These are phyloP conservation scores for Lepiota brunneoincarnata DNA, from an alignment of 768 basidiomycete species.

Conservation along the genomic window DNA sequence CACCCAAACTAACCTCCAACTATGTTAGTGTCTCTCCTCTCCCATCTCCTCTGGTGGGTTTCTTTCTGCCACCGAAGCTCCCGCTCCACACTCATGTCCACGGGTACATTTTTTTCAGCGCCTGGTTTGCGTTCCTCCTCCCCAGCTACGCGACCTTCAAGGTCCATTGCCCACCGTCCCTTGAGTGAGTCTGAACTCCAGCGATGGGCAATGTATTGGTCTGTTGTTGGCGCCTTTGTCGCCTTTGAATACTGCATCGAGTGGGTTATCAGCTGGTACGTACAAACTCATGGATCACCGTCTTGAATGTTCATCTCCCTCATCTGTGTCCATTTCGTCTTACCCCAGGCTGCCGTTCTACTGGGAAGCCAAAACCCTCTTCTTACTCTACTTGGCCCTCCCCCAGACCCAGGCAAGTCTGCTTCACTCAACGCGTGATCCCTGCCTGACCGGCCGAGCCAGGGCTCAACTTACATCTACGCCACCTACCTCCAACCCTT, in stretches of 20 bases:
- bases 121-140: slow-evolving; percentile 69
- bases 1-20: slow-evolving; percentile 12
- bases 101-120: slow-evolving; percentile 33
- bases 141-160: slow-evolving; percentile 69
- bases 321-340: slow-evolving; percentile 14
- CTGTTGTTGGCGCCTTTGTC: slow-evolving; percentile 55
- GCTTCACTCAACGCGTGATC: neutral
- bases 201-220: slow-evolving; percentile 62
- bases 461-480: slow-evolving; percentile 73
- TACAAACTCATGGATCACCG: slow-evolving; percentile 4
- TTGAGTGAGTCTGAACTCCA: slow-evolving; percentile 51
- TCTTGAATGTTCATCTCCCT: slow-evolving; percentile 7
- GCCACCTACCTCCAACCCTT: slow-evolving; percentile 59
- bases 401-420: slow-evolving; percentile 63
- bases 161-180: slow-evolving; percentile 52
- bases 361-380: slow-evolving; percentile 68
- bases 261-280: slow-evolving; percentile 65
- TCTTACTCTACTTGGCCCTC: slow-evolving; percentile 64
- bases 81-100: neutral
- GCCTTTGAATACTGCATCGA: slow-evolving; percentile 63
- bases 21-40: slow-evolving; percentile 50
- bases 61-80: neutral
- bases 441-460: slow-evolving; percentile 11
- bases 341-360: slow-evolving; percentile 69
- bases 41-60: slow-evolving; percentile 46